Base-by-base conservation (phyloP, 139 green algal species). In the Haematococcus lacustris region DNA sequence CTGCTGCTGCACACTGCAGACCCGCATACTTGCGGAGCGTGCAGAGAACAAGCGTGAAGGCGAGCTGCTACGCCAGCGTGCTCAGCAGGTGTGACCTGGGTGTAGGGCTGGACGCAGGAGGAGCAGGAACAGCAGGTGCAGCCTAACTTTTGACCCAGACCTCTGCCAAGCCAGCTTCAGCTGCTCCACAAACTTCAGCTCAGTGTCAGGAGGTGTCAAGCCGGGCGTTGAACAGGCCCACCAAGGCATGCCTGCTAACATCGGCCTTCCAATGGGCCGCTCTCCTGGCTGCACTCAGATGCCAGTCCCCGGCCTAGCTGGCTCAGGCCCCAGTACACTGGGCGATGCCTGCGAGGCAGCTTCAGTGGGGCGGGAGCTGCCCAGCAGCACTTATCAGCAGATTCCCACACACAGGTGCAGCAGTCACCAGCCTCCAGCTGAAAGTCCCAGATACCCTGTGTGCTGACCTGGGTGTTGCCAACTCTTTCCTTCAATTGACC, bases 11-110 rank as follows among this genome's bases (percentile, higher is more conserved):
- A n/a, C n/a, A n/a, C 57, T 80, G n/a, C 63, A 70, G 6, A 71
- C 65, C 2, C 71, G 76, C 57, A 74, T 89, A 66, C 69, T 83
- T n/a, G 30, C 69, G 21, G 81, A 83, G 71, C 76, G 83, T 25
- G 76, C 68, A n/a, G 66, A 77, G 68, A 50, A 80, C 38, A 77
- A 75, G 68, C 38, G 57, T 37, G 83, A 88, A 65, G 75, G 83
- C 6, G 39, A 77, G 41, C 67, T 80, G n/a, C 62, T 81, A 2
- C 70, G 69, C 32, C 38, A 79, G 60, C 77, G 74, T 41, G 84
- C 80, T 43, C 67, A 68, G 66, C 51, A 70, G 51, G 78, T 71
- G 61, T n/a, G 61, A 30, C 4, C 21, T 4, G 71, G 71, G 66
- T 47, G 60, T 34, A 34, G 68, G 66, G 67, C 47, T 23, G 26